Percentiles rank a stretch among this genome's conserved stretches.
Evolutionary conservation across 2,329 filamentous ascomycete genomes (phyloP).

Genomic region (Arthrobotrys sinensis): DNA sequence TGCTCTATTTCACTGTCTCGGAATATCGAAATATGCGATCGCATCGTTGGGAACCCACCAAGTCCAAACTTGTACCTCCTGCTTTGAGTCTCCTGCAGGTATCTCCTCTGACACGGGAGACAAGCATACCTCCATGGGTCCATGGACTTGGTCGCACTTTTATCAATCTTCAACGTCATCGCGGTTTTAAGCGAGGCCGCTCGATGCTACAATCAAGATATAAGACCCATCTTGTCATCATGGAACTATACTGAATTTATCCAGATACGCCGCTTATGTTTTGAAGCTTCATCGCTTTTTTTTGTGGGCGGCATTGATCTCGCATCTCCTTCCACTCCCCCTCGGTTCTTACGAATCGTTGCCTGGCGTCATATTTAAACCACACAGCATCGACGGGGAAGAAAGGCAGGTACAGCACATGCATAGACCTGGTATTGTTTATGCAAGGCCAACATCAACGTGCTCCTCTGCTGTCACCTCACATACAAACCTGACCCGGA

Average conservation of each 20-base stretch:
- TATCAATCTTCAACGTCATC: constrained; percentile 42
- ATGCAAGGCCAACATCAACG: constrained; percentile 59
- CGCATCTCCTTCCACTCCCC: constrained; percentile 30
- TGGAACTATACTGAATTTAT: constrained; percentile 26
- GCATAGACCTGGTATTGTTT: constrained; percentile 58
- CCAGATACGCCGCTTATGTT: constrained; percentile 40
- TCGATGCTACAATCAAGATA: constrained; percentile 21
- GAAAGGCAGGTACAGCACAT: constrained; percentile 57
- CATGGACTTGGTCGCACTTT: constrained; percentile 26
- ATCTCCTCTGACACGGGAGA: constrained; percentile 32
- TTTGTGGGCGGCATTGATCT: constrained; percentile 13
- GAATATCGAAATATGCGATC: constrained; percentile 14
- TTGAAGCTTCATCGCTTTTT: constrained; percentile 16
- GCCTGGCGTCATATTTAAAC: constrained; percentile 42
- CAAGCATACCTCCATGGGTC: constrained; percentile 39
- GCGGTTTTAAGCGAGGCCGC: constrained; percentile 36
- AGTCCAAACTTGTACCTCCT: constrained; percentile 11
- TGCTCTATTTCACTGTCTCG: constrained; percentile 4
- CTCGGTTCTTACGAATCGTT: constrained; percentile 17
- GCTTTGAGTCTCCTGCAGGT: constrained; percentile 20
- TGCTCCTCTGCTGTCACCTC: constrained; percentile 46
- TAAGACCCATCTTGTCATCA: constrained; percentile 20
- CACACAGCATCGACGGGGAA: constrained; percentile 30
- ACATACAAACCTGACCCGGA: constrained; percentile 24
- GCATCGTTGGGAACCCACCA: constrained; percentile 35